Percentiles rank a stretch among this genome's conserved stretches.
Conservation (phyloP, 345 rosid species). For the Sonneratia caseolaris region DNA sequence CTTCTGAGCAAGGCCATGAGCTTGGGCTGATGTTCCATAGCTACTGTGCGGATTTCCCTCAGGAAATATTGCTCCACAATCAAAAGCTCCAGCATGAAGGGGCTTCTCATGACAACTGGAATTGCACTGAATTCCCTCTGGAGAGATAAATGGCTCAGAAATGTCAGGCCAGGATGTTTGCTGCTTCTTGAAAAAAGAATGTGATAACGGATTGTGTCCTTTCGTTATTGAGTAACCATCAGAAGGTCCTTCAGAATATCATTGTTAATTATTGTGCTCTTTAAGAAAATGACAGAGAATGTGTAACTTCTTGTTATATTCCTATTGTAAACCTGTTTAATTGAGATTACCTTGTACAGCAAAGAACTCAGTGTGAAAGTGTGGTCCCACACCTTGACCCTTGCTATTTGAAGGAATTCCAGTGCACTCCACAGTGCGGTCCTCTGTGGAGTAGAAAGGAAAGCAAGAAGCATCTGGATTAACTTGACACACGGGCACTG, state of each 20-base stretch:
- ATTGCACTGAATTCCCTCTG: slow-evolving; percentile 12
- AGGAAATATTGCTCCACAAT: slow-evolving; percentile 9
- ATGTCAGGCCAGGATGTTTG: not conserved
- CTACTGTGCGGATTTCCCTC: slow-evolving; percentile 2
- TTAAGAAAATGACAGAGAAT: not conserved
- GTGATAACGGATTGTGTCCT: not conserved
- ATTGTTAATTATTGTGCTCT: not conserved
- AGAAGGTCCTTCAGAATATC: not conserved
- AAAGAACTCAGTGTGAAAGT: not conserved
- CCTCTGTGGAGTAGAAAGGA: not conserved
- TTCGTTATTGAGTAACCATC: not conserved
- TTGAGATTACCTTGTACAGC: slow-evolving; percentile 5
- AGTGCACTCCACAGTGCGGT: not conserved
- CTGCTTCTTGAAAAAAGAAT: not conserved
- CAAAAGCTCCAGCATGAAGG: slow-evolving; percentile 13
- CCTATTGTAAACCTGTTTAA: not conserved
- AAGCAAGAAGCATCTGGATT: not conserved
- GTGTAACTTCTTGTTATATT: not conserved
- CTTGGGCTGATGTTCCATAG: slow-evolving; percentile 13
- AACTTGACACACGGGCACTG: not conserved
- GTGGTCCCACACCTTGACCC: not conserved
- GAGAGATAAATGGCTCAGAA: slow-evolving; percentile 10
- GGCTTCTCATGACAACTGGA: slow-evolving; percentile 13
- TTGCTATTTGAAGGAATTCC: not conserved
- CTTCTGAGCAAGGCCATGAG: slow-evolving; percentile 1